Evolutionary conservation across 2,329 filamentous ascomycete genomes (phyloP), one percentile per base, ranked within the genome.

Genomic region (Calonectria ilicicola): DNA sequence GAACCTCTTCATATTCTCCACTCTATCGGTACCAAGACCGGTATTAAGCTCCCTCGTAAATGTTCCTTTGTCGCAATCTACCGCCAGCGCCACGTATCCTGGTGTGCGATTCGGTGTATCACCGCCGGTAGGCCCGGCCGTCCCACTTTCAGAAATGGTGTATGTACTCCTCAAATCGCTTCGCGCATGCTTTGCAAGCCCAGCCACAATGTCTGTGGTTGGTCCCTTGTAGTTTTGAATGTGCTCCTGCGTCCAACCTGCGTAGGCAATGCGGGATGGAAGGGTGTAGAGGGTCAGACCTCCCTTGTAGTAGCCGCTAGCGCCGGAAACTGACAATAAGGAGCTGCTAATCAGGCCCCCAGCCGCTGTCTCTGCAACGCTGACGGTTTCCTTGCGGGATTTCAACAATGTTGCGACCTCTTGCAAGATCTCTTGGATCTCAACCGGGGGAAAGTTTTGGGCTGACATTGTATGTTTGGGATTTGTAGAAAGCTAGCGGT

Each of bases 141-240:
- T 60, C 7, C 53, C 53, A 6, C 53, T 60, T 32, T 60, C 53
- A 5, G 53, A 60, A 1, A 60, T 15, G 6, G 53, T 60, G 14
- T 60, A 60, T 27, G 53, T 60, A 21, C 53, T 60, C n/a, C 35
- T 21, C 7, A 60, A 40, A 35, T 60, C 53, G 2, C n/a, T 38
- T 17, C 53, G 35, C 8, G 21, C 14, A 10, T 60, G 32, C 35
- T 60, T 60, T 17, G 53, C 53, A 21, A 60, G 53, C 0, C 53
- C 53, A 14, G 53, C 53, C 3, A 60, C 53, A 26, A 60, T 60
- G 7, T 60, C 53, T 12, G 32, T 60, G 6, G 53, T 60, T 2
- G 53, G 53, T 15, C 53, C 53, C 21, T 60, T 60, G 53, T 60
- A 60, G 15, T 60, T 60, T 19, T 60, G 53, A 17, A 60, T 60